These are phyloP conservation scores for Trichosporon sp. DNA, from an alignment of 1,284 basidiomycete genomes.

Conservation along the genomic window DNA sequence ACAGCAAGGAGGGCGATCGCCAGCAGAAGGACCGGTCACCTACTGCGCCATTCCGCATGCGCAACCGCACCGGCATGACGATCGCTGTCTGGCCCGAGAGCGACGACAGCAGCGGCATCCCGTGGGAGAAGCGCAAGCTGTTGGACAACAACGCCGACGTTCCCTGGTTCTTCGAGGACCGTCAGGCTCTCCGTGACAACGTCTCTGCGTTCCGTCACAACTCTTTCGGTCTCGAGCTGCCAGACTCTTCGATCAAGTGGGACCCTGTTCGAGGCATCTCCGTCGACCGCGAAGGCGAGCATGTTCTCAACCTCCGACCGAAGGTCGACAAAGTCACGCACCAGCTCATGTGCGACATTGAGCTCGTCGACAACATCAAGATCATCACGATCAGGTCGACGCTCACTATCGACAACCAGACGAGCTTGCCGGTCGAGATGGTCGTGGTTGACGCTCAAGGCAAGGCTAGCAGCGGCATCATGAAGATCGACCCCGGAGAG, in stretches of 20 bases:
- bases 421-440: constrained; percentile 88
- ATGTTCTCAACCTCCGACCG: constrained; percentile 78
- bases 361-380: constrained; percentile 89
- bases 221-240: constrained; percentile 74
- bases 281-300: constrained; percentile 93
- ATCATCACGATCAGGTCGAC: constrained; percentile 91
- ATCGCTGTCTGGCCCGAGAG: constrained; percentile 76
- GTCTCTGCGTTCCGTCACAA: constrained; percentile 74
- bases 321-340: constrained; percentile 69
- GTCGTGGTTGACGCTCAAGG: constrained; percentile 82
- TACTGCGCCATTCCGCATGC: constrained; percentile 88
- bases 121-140: constrained; percentile 35
- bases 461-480: constrained; percentile 71
- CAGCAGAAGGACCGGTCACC: constrained; percentile 72
- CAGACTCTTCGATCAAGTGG: constrained; percentile 72
- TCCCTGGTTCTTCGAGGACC: constrained; percentile 98
- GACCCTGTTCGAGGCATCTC: constrained; percentile 83
- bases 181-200: constrained; percentile 90
- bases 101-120: constrained; percentile 17
- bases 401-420: constrained; percentile 87
- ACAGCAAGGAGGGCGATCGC: constrained; percentile 67
- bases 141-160: constrained; percentile 66
- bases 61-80: constrained; percentile 82
- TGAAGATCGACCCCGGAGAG: constrained; percentile 86
- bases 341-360: constrained; percentile 85